phyloP scores from a whole-genome alignment of 495 filamentous ascomycete genomes.

The Xylaria palmicola region DNA sequence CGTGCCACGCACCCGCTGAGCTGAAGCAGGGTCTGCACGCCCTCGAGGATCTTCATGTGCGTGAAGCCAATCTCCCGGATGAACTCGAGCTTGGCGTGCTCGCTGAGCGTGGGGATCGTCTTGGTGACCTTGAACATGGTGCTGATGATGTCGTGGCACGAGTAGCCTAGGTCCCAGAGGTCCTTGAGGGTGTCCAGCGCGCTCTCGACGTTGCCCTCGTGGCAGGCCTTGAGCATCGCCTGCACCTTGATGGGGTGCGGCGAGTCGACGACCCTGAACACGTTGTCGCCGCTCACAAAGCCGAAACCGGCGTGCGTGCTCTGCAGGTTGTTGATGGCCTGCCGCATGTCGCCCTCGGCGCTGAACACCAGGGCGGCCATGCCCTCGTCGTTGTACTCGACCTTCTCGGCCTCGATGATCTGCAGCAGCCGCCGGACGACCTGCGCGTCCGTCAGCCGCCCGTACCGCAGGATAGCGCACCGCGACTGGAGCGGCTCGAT shows the following conservation, averaged over 20 bases:
- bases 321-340: constrained; percentile 98
- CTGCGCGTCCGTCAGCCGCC: constrained; percentile 87
- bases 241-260: constrained; percentile 98
- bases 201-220: constrained; percentile 83
- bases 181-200: constrained; percentile 87
- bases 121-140: constrained; percentile 99
- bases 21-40: constrained; percentile 91
- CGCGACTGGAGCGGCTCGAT: constrained; percentile 97
- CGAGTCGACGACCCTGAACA: constrained; percentile 95
- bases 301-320: constrained; percentile 94
- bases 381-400: constrained; percentile 88
- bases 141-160: constrained; percentile 93
- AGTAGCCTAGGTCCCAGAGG: constrained; percentile 92
- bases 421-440: constrained; percentile 87
- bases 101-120: constrained; percentile 81
- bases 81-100: constrained; percentile 93
- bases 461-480: constrained; percentile 94
- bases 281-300: constrained; percentile 95
- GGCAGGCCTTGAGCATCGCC: constrained; percentile 95
- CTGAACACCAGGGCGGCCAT: constrained; percentile 94
- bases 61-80: constrained; percentile 98
- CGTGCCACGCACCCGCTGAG: constrained; percentile 87
- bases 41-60: constrained; percentile 97
- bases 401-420: constrained; percentile 84
- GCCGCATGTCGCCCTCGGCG: constrained; percentile 97